Evolutionary conservation across 2,329 filamentous ascomycete species (phyloP).

Genomic region (Phyllosticta paracitricarpa): DNA sequence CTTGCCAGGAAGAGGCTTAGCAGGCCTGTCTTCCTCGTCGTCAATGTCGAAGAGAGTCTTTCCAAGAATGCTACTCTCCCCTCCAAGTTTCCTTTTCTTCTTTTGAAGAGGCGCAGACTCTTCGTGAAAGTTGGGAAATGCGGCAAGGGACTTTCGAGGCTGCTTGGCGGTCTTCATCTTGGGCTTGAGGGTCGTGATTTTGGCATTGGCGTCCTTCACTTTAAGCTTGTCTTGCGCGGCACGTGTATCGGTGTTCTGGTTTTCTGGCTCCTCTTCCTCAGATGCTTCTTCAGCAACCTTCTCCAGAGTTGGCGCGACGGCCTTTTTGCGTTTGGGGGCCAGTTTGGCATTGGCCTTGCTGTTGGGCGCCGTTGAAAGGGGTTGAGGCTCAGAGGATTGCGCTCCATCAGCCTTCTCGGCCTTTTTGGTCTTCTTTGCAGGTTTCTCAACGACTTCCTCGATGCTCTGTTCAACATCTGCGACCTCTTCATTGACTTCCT

Average conservation of each 20-base stretch:
- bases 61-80: constrained; percentile 26
- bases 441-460: constrained; percentile 19
- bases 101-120: constrained; percentile 37
- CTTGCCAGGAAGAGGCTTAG: constrained; percentile 26
- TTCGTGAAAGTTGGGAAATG: constrained; percentile 32
- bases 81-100: constrained; percentile 66
- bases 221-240: constrained; percentile 13
- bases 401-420: constrained; percentile 22
- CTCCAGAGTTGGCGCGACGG: constrained; percentile 28
- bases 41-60: constrained; percentile 59
- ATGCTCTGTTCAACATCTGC: constrained; percentile 20
- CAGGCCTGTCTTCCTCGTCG: constrained; percentile 20
- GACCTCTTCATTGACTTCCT: constrained; percentile 17
- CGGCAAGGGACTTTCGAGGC: constrained; percentile 38
- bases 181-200: constrained; percentile 16
- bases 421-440: constrained; percentile 21
- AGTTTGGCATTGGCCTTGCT: constrained; percentile 36
- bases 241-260: constrained; percentile 29
- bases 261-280: constrained; percentile 27
- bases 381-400: constrained; percentile 26
- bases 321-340: constrained; percentile 28
- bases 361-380: constrained; percentile 34
- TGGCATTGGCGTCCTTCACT: constrained; percentile 24
- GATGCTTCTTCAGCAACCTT: constrained; percentile 34
- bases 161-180: constrained; percentile 26